Evolutionary conservation across 176 grass and related monocot species (phyloP).

Genomic region (Juncus inflexus): DNA sequence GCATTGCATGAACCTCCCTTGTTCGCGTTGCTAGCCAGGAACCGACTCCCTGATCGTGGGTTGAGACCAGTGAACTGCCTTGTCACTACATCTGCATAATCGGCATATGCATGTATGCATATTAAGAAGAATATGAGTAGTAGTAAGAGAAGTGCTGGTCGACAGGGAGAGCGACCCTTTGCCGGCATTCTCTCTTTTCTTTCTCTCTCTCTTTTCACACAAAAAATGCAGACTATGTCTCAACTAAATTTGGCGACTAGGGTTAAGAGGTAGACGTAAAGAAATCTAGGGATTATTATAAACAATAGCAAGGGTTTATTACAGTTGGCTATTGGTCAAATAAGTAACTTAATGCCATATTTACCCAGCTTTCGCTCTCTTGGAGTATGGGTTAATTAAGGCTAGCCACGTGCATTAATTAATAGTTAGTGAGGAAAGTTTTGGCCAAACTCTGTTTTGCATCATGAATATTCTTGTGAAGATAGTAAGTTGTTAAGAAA

Average conservation of each 20-base stretch:
- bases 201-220: neutral
- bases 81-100: slow-evolving; percentile 1
- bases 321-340: neutral
- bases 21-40: slow-evolving; percentile 23
- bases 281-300: neutral
- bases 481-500: too few relatives aligned
- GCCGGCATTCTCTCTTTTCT: neutral
- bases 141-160: neutral
- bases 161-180: neutral
- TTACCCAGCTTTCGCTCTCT: slow-evolving; percentile 4
- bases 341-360: slow-evolving; percentile 12
- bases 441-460: too few relatives aligned
- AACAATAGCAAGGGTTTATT: neutral
- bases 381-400: slow-evolving; percentile 18
- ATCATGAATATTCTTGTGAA: too few relatives aligned
- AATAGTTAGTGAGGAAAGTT: too few relatives aligned
- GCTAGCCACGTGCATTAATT: slow-evolving; percentile 13
- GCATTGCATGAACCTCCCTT: slow-evolving; percentile 5
- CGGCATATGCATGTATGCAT: neutral
- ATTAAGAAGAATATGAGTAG: slow-evolving; percentile 13
- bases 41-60: slow-evolving; percentile 28
- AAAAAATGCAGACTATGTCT: neutral
- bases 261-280: slow-evolving; percentile 1
- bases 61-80: slow-evolving; percentile 20
- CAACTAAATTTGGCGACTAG: neutral